phyloP scores from a whole-genome alignment of 202 grass and related monocot species.

The Elaeis oleifera region DNA sequence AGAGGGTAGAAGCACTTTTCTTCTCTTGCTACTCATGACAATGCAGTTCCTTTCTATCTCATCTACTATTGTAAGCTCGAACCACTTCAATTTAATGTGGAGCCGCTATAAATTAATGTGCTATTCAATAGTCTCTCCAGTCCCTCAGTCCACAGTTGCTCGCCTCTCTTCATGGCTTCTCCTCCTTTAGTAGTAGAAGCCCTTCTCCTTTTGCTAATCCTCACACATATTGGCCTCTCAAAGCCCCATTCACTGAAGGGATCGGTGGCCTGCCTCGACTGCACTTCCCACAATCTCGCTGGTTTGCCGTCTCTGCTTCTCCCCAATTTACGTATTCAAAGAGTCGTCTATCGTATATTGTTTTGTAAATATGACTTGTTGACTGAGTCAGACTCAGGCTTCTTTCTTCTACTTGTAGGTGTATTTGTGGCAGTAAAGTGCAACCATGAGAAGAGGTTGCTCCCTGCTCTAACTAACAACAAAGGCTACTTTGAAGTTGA shows the following conservation, averaged over 20 bases:
- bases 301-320: not conserved
- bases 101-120: too few species aligned
- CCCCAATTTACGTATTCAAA: too few species aligned
- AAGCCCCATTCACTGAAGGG: constrained; percentile 16
- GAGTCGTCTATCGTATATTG: too few species aligned
- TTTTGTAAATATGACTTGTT: too few species aligned
- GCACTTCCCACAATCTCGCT: constrained; percentile 18
- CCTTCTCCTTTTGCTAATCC: constrained; percentile 10
- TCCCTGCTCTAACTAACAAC: constrained; percentile 20
- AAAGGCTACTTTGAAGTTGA: constrained; percentile 23
- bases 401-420: constrained; percentile 9
- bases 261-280: constrained; percentile 26
- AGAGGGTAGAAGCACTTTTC: too few species aligned
- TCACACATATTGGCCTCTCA: constrained; percentile 10
- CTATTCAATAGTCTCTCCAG: too few species aligned
- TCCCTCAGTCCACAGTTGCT: too few species aligned
- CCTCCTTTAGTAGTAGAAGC: not conserved
- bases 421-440: constrained; percentile 35
- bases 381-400: too few species aligned
- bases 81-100: too few species aligned
- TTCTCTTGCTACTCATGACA: too few species aligned
- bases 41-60: too few species aligned
- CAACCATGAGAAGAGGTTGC: not conserved
- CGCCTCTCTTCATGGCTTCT: constrained; percentile 10
- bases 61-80: too few species aligned